Conservation (phyloP, 2,329 filamentous ascomycete species). For the Fusarium sp. region DNA sequence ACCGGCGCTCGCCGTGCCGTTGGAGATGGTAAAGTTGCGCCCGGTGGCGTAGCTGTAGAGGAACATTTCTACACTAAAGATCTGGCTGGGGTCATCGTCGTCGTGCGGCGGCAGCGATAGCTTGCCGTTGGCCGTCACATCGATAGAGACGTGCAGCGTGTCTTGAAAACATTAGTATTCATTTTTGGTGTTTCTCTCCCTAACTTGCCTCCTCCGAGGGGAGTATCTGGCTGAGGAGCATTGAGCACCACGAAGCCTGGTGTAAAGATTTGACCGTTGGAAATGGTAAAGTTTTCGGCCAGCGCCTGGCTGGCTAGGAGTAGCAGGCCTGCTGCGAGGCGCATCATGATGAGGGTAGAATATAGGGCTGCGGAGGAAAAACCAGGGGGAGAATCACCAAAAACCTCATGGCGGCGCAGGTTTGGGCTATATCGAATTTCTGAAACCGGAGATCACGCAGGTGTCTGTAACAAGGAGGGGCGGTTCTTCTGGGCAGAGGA, state of each 20-base stretch:
- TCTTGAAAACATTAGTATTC: slow-evolving; percentile 53
- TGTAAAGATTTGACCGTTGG: slow-evolving; percentile 78
- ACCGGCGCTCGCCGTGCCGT: slow-evolving; percentile 68
- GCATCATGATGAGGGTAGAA: slow-evolving; percentile 16
- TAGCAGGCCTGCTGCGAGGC: slow-evolving; percentile 26
- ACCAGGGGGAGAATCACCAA: slow-evolving; percentile 11
- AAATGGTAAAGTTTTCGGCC: slow-evolving; percentile 68
- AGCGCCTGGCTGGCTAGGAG: slow-evolving; percentile 45
- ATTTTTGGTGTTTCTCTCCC: not conserved
- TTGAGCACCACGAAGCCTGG: slow-evolving; percentile 78
- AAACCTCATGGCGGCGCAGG: slow-evolving; percentile 4
- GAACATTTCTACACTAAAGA: slow-evolving; percentile 78
- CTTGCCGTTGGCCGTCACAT: slow-evolving; percentile 76
- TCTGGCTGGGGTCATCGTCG: slow-evolving; percentile 68
- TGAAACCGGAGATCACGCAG: slow-evolving; percentile 37
- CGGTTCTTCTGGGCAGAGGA: slow-evolving; percentile 19
- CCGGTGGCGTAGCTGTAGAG: slow-evolving; percentile 75
- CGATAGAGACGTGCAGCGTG: slow-evolving; percentile 75
- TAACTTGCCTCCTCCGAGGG: slow-evolving; percentile 72
- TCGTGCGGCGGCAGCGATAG: slow-evolving; percentile 72
- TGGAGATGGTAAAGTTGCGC: slow-evolving; percentile 79
- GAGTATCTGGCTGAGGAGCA: slow-evolving; percentile 76
- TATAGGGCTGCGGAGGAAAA: not conserved
- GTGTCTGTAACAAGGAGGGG: slow-evolving; percentile 19
- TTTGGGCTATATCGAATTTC: slow-evolving; percentile 23